Conservation (phyloP, 768 basidiomycete species). For the Tylopilus rubrobrunneus region DNA sequence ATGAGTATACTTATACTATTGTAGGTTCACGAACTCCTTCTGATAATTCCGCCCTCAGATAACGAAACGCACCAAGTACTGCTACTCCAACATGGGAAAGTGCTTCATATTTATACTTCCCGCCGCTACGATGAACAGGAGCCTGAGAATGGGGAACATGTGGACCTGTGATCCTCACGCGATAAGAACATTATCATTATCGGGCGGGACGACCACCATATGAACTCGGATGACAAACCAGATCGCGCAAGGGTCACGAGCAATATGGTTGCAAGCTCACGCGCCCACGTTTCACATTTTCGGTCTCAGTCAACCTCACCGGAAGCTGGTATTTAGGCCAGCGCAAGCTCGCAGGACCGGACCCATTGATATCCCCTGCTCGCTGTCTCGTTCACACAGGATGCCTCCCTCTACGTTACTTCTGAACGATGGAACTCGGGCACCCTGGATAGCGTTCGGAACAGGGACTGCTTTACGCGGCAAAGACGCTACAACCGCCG, state of each 20-base stretch:
- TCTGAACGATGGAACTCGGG: conserved; percentile 52
- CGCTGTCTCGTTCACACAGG: conserved; percentile 10
- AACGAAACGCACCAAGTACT: too few relatives aligned
- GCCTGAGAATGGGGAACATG: neutral
- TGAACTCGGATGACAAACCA: neutral
- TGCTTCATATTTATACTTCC: too few relatives aligned
- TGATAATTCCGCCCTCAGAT: too few relatives aligned
- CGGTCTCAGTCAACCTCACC: conserved; percentile 9
- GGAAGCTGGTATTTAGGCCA: conserved; percentile 7
- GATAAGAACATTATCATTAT: neutral
- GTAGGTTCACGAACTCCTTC: too few relatives aligned
- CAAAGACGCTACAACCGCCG: conserved; percentile 39
- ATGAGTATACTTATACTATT: too few relatives aligned
- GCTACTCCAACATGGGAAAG: too few relatives aligned
- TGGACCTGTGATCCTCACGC: neutral
- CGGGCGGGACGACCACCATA: too few relatives aligned
- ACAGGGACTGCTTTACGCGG: conserved; percentile 52
- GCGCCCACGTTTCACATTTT: too few relatives aligned
- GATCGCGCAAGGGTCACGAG: conserved; percentile 11
- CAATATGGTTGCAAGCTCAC: conserved; percentile 3
- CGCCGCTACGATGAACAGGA: neutral
- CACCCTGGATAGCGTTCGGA: conserved; percentile 61
- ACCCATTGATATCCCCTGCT: neutral
- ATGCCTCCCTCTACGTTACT: conserved; percentile 32
- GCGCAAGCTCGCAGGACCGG: neutral